Evolutionary conservation across 306 rosid species (phyloP), one percentile per base, ranked within the genome.

Genomic region (Mimosa bimucronata): DNA sequence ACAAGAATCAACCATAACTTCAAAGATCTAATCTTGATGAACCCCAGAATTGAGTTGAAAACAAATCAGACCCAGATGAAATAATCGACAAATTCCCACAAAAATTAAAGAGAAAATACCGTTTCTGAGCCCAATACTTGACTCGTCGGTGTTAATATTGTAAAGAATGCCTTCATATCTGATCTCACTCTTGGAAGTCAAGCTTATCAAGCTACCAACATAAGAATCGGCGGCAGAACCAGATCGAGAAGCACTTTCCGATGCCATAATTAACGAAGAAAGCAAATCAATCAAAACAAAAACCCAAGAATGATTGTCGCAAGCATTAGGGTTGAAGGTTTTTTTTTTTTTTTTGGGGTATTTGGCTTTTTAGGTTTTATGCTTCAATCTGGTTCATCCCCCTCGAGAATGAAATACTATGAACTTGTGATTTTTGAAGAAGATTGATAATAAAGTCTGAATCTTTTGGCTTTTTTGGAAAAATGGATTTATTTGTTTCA

Each of bases 141-240:
- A 92, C 77, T 88, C 94, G 0, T 92, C 89, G 50, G 97, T 83
- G 90, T 89, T 90, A 85, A 92, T 83, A 74, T 90, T 85, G 85
- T 86, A 87, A 1, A 92, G 88, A 34, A 87, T 79, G 48, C 97
- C 97, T 67, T 92, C 94, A 44, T 92, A 92, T 85, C 94, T 86
- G 81, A 92, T 92, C 88, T 92, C 97, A 46, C 94, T 88, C 84
- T 88, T 90, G 19, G 97, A 90, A 58, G 94, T 92, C 81, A 92
- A 83, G 85, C 97, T 92, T 10, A 89, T 89, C 90, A 89, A 85
- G 80, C 90, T 80, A 10, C 90, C 92, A 21, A 85, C 67, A 78
- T 85, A 89, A 30, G 92, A 89, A 83, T 89, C 92, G 57, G 92
- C 91, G 21, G 88, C 84, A 5, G 93, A 86, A 69, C 83, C 85